Conservation (phyloP, 1,139 yeast species). For the Tardiomyces depauwii region DNA sequence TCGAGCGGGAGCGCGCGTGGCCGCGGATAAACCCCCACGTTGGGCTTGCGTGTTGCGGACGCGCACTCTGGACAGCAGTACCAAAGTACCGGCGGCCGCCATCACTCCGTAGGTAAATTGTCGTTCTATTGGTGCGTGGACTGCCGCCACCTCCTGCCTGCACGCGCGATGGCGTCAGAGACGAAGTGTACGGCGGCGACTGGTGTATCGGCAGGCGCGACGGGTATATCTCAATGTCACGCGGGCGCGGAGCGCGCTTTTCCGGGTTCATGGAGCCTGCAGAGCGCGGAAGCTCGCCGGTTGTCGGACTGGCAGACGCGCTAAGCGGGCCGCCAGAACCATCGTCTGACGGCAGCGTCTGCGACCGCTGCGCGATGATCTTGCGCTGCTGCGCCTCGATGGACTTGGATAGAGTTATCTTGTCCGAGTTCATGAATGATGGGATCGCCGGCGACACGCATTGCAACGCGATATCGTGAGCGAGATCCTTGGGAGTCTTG, state of each 20-base stretch:
- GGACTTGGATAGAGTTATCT: conserved; percentile 22
- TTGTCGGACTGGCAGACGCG: background rate
- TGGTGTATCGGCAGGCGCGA: conserved; percentile 4
- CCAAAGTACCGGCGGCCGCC: no score
- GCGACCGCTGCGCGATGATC: conserved; percentile 19
- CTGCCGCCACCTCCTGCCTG: background rate
- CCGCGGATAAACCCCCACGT: conserved; percentile 1
- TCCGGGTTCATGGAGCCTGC: background rate
- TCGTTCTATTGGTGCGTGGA: background rate
- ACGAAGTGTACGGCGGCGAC: conserved; percentile 2
- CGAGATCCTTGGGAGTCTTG: conserved; percentile 24
- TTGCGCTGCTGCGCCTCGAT: conserved; percentile 28
- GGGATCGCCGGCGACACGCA: conserved; percentile 32
- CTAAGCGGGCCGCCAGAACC: background rate
- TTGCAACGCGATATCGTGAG: conserved; percentile 25
- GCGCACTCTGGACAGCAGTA: no score
- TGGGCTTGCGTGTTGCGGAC: no score
- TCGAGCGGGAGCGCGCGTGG: conserved; percentile 1
- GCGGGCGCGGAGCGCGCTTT: conserved; percentile 10
- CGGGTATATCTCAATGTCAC: conserved; percentile 10
- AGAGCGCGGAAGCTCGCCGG: background rate
- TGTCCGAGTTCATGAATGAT: conserved; percentile 22
- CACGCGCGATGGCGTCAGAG: background rate
- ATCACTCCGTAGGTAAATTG: no score
- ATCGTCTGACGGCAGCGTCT: conserved; percentile 2